Percentiles rank a stretch among this genome's conserved stretches.
phyloP scores from a whole-genome alignment of 2,329 filamentous ascomycete genomes.

The Daldinia sp. region DNA sequence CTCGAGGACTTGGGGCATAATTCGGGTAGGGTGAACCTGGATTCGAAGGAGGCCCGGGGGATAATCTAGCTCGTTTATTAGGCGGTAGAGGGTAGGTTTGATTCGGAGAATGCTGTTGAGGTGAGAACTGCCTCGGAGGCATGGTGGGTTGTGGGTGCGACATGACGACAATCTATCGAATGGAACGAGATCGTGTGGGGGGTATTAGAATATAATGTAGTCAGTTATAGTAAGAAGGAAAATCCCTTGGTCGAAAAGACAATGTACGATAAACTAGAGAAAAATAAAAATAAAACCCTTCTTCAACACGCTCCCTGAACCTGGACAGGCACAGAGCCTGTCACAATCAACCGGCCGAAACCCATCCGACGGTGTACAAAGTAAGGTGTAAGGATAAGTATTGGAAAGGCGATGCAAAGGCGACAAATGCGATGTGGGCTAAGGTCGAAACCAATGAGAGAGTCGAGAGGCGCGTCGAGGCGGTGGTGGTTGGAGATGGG shows the following conservation, averaged over 20 bases:
- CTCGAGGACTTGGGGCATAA: constrained; percentile 57
- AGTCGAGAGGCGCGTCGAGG: constrained; percentile 5
- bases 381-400: constrained; percentile 2
- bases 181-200: background rate
- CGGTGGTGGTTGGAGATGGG: constrained; percentile 21
- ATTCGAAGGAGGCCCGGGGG: constrained; percentile 70
- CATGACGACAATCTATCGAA: constrained; percentile 34
- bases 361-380: constrained; percentile 55
- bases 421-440: constrained; percentile 21
- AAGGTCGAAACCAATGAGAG: background rate
- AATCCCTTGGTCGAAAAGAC: background rate
- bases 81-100: constrained; percentile 68
- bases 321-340: constrained; percentile 59
- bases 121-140: constrained; percentile 47
- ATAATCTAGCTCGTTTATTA: constrained; percentile 76
- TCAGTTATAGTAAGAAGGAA: background rate
- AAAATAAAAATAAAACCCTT: background rate
- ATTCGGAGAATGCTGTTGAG: constrained; percentile 66
- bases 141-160: constrained; percentile 44
- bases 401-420: background rate
- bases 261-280: background rate
- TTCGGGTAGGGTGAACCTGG: constrained; percentile 68
- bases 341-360: constrained; percentile 54
- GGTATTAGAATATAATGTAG: background rate
- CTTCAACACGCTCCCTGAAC: constrained; percentile 32